Conservation (phyloP, 768 basidiomycete species). For the Termitomyces sp. region DNA sequence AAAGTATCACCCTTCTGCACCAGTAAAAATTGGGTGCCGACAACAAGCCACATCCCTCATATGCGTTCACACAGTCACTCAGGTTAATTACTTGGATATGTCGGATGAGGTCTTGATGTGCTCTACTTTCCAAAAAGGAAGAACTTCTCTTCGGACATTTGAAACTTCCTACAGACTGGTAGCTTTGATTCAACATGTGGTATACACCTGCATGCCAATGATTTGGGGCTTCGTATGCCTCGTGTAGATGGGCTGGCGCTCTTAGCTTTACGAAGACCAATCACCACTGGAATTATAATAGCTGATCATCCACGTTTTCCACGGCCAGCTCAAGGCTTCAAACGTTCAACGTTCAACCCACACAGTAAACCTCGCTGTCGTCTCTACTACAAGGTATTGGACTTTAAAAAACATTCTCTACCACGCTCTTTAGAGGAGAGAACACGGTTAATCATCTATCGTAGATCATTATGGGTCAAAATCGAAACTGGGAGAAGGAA, state of each 20-base stretch:
- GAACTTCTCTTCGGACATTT: background rate
- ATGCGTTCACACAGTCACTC: too few species aligned
- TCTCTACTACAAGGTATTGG: background rate
- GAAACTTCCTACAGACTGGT: background rate
- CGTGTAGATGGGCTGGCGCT: background rate
- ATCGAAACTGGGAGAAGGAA: constrained; percentile 10
- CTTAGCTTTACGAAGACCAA: background rate
- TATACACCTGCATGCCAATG: background rate
- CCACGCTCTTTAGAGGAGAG: background rate
- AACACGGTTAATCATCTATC: background rate
- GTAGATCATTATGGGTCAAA: background rate
- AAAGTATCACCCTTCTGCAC: too few species aligned
- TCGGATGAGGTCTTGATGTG: too few species aligned
- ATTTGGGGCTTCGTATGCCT: background rate
- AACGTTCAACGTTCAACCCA: background rate
- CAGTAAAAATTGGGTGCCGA: too few species aligned
- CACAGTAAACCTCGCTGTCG: background rate
- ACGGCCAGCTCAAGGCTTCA: background rate
- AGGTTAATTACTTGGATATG: too few species aligned
- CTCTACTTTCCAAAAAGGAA: background rate
- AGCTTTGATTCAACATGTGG: background rate
- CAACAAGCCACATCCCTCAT: too few species aligned
- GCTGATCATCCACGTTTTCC: background rate
- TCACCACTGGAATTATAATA: background rate
- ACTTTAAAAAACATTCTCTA: background rate